phyloP scores from a whole-genome alignment of 2,329 filamentous ascomycete genomes.

The Curvularia spicifera region DNA sequence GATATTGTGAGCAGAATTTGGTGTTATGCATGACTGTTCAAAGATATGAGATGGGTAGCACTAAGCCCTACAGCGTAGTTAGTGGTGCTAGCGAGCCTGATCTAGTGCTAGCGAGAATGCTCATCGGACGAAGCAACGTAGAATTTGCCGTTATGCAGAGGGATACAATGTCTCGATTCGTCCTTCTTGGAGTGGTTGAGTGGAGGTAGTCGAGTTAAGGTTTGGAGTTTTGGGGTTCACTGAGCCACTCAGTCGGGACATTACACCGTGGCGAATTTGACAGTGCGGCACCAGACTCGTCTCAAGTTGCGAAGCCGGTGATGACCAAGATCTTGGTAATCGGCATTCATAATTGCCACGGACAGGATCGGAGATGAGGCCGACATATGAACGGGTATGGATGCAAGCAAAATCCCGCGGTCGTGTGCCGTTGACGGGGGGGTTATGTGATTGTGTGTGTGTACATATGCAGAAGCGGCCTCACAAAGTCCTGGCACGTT shows the following conservation, averaged over 20 bases:
- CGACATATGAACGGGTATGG: background rate
- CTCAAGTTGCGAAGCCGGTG: constrained; percentile 7
- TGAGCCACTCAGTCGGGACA: constrained; percentile 17
- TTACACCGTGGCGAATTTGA: constrained; percentile 9
- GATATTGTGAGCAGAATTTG: background rate
- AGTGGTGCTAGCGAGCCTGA: background rate
- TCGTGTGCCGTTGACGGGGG: background rate
- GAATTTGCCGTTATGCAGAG: background rate
- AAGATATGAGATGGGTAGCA: background rate
- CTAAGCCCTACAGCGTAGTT: background rate
- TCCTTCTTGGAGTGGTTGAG: constrained; percentile 11
- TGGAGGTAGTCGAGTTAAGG: constrained; percentile 29
- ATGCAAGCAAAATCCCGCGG: background rate
- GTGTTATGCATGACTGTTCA: background rate
- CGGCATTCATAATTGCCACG: background rate
- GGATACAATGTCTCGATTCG: background rate
- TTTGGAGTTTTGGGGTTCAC: constrained; percentile 25
- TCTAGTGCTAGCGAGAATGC: background rate
- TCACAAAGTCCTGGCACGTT: background rate
- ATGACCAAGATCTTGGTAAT: constrained; percentile 3
- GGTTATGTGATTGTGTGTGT: background rate
- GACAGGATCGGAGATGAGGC: background rate
- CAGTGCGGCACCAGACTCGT: constrained; percentile 18
- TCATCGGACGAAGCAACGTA: background rate
- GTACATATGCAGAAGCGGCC: background rate